phyloP scores from a whole-genome alignment of 2,329 filamentous ascomycete genomes.

The Phaeomoniella chlamydospora region DNA sequence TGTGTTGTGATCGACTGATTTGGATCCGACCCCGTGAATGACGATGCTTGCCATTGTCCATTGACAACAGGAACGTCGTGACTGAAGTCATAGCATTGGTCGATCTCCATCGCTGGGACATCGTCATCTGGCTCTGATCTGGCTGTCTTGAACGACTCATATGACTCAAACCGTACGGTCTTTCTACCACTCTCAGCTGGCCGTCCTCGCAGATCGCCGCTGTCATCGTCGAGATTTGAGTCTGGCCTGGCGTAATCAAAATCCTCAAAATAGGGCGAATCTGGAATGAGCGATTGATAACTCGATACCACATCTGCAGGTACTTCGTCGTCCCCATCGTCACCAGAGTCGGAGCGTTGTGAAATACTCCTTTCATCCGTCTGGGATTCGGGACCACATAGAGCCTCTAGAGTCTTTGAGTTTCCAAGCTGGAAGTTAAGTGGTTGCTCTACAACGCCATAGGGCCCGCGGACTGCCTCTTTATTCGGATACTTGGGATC shows the following conservation, averaged over 20 bases:
- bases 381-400: neutral
- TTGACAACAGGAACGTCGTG: too few species aligned
- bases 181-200: neutral
- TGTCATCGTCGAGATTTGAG: neutral
- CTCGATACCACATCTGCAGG: neutral
- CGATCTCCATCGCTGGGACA: too few species aligned
- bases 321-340: neutral
- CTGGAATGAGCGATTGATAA: neutral
- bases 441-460: too few species aligned
- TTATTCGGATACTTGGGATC: neutral
- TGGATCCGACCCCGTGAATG: too few species aligned
- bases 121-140: too few species aligned
- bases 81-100: too few species aligned
- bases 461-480: neutral
- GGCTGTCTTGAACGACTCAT: too few species aligned
- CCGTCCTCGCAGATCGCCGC: neutral
- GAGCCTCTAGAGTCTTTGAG: neutral
- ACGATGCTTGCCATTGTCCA: too few species aligned
- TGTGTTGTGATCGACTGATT: too few species aligned
- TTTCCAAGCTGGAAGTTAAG: neutral
- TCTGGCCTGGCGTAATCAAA: neutral
- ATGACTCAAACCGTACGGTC: neutral
- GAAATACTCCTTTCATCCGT: too few species aligned
- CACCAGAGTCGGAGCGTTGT: neutral
- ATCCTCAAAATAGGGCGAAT: neutral